Base-by-base conservation (phyloP, 139 green algal species). In the Eudorina sp. region DNA sequence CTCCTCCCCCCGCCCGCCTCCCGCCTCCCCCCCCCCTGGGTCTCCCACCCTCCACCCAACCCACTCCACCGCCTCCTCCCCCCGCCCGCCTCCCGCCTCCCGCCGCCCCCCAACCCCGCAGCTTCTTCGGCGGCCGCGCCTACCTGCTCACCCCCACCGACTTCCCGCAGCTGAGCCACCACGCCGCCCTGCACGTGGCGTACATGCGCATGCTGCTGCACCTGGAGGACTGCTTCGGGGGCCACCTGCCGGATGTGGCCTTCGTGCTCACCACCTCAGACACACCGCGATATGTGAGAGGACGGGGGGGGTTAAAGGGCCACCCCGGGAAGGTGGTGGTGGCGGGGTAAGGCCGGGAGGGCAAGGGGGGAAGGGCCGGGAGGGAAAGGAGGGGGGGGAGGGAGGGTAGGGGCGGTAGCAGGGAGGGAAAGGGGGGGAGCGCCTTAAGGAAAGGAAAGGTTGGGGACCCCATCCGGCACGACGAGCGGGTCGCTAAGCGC, bases 191-290 rank as follows among this genome's bases (percentile, higher is more conserved):
- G 68, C 83, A 88, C 83, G 14, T 88, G 68, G 82, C 82, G 9
- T 88, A 82, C 83, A 43, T 82, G 43, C 83, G 83, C 25, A 55
- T 72, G 83, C 66, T 88, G 83, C 83, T 88, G 68, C 66, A 88
- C 51, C 25, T 88, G 83, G 68, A 88, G 83, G 69, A 41, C 36
- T 31, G 21, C 36, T 88, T 82, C 46, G 83, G 83, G 43, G 29
- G 2, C 6, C 23, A 25, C n/a, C 18, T 87, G n/a, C 81, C 81
- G 4, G 81, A 87, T 31, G 81, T 78, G 60, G 81, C 64, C 3
- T 68, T 87, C 45, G 46, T 87, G 34, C 81, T 87, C 7, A 79
- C 81, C 43, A 87, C 81, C 34, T 79, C 62, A 7, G 81, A 87
- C 81, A 87, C 81, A 53, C 81, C 81, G 23, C 45, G 81, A 66